A percentile compares a stretch with the other conserved stretches of the same genome.
phyloP scores from a whole-genome alignment of 2,329 filamentous ascomycete genomes.

The Diaporthe sp. region DNA sequence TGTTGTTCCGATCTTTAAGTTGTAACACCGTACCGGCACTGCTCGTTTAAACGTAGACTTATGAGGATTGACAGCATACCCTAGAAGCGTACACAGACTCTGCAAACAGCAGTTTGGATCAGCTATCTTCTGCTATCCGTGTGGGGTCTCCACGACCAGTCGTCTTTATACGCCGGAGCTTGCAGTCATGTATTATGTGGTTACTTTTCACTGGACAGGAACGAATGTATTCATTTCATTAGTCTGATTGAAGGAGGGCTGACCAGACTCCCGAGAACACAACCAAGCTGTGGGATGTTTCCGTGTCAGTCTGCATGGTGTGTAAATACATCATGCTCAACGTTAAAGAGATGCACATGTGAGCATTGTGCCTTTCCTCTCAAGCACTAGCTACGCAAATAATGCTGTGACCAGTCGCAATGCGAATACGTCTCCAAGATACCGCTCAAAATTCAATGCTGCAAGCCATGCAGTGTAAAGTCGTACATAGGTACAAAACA shows the following conservation, averaged over 20 bases:
- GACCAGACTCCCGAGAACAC: neutral
- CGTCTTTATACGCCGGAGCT: neutral
- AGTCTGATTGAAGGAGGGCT: neutral
- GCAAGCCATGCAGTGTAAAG: too few species aligned
- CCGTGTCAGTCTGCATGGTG: neutral
- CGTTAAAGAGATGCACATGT: neutral
- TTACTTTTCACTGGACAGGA: neutral
- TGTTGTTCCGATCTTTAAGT: neutral
- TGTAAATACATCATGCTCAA: neutral
- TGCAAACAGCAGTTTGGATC: neutral
- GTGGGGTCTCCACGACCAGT: neutral
- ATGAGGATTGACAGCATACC: neutral
- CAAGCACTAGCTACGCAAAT: neutral
- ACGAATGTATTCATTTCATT: neutral
- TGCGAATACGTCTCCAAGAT: too few species aligned
- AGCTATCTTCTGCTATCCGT: neutral
- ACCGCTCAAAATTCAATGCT: too few species aligned
- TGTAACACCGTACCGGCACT: neutral
- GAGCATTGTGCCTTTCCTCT: neutral
- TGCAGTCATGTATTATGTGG: neutral
- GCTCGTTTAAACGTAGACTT: neutral
- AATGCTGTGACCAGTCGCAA: neutral
- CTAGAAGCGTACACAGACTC: neutral
- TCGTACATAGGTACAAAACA: too few species aligned
- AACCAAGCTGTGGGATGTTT: neutral